Evolutionary conservation across 2,329 filamentous ascomycete genomes (phyloP), one percentile per base, ranked within the genome.

Genomic region (Botrytis elliptica): DNA sequence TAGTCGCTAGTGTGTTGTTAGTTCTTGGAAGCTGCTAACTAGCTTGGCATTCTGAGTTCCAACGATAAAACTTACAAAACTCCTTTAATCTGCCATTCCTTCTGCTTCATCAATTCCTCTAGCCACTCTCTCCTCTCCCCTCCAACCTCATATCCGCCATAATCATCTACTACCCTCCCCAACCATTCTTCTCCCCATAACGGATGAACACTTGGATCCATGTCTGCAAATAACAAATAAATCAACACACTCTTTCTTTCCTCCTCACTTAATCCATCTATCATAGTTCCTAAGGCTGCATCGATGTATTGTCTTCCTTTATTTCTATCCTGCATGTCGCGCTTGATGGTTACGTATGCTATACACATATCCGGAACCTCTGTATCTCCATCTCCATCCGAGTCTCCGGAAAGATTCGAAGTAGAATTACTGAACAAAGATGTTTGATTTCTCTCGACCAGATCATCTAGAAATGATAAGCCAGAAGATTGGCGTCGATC

Each of bases 1-100:
- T 82, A 83, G 69, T 82, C 81, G 60, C 77, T 79, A 22, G 38
- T 64, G 60, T 63, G 25, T 29, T 44, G 16, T 64, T 42, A 64
- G 38, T 40, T 63, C 52, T 57, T 64, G 25, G 60, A 25, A 29
- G 14, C 8, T 44, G 12, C n/a, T n/a, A n/a, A 64, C 14, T 5
- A 18, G 25, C 60, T 64, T 64, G 38, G 60, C 38, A 42, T 42
- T n/a, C 6, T 44, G 25, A n/a, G 25, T 42, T 42, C 8, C 36
- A 44, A 18, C 20, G n/a, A 16, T n/a, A 29, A 42, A 20, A 64
- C 60, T 44, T 42, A 64, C 60, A 64, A 64, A 42, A 64, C 68
- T 29, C 68, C 55, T 46, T 70, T 70, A 44, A 62, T 46, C 38
- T 70, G 55, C 68, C 68, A 70, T 44, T 70, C 55, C 29, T 25